Base-by-base conservation (phyloP, 2,329 filamentous ascomycete genomes). In the Teratosphaeria zuluensis region DNA sequence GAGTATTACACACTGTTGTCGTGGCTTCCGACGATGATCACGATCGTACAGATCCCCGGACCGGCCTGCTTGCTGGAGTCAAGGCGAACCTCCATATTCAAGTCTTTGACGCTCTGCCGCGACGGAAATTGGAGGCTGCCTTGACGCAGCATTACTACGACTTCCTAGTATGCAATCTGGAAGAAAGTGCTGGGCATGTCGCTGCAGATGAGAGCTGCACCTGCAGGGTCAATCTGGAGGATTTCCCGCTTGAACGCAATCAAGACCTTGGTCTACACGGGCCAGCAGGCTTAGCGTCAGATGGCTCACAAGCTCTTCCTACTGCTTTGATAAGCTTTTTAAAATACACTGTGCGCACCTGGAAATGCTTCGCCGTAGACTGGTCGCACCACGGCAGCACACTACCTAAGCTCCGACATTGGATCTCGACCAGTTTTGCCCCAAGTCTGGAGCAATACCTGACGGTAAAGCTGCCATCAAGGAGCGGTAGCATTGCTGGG, bases 251-350 rank as follows among this genome's bases (percentile, higher is more conserved):
- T 51, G 56, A 35, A 6, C 38, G 63, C 8, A 74, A 91, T 16
- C 76, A 81, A 63, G 78, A 81, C 53, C 83, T 90, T 24, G 88
- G 88, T 0, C 74, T 91, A 19, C 84, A 84, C 1, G 86, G 86
- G 30, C 84, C 42, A 16, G 42, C 42, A 19, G 42, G 19, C 16
- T 11, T 6, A 19, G 42, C 21, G 16, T 48, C 88, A 66, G 78
- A 76, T 54, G 88, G 88, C 56, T 85, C 90, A 67, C 80, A 87
- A 32, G 77, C 88, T 38, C 86, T 90, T 66, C 88, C 87, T 16
- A 84, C 87, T 70, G 79, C 87, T 30, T 85, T 90, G 78, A 81
- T 90, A 68, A 74, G 75, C 38, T 78, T 86, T 59, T 84, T 91
- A 77, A 79, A 80, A 51, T 76, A 80, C 12, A 87, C 86, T 64